phyloP scores from a whole-genome alignment of 495 filamentous ascomycete genomes.

The Aspergillus mulundensis region DNA sequence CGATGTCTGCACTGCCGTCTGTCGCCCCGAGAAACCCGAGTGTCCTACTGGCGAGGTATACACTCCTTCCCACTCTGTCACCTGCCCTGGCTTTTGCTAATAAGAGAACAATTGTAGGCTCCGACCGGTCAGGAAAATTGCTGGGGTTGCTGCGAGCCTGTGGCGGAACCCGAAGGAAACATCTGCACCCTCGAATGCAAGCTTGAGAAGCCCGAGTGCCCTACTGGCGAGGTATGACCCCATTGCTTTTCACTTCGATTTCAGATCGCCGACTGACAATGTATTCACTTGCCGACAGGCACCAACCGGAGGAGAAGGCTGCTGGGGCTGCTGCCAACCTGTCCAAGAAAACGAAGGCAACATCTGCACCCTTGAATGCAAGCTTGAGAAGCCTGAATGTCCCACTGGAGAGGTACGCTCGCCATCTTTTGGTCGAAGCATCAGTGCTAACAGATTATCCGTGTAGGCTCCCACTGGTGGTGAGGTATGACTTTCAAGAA shows the following conservation, averaged over 20 bases:
- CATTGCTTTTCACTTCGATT: too few relatives aligned
- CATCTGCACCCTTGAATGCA: slow-evolving; percentile 1
- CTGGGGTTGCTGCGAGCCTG: slow-evolving; percentile 6
- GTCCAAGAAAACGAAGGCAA: neutral
- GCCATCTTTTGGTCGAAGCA: too few relatives aligned
- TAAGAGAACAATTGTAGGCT: neutral
- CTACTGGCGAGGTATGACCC: slow-evolving; percentile 2
- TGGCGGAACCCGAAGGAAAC: neutral
- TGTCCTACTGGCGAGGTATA: slow-evolving; percentile 8
- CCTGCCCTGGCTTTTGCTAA: neutral
- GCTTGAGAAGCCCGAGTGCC: slow-evolving; percentile 3
- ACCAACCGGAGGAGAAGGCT: neutral
- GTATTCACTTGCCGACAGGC: too few relatives aligned
- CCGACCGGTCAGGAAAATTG: slow-evolving; percentile 5
- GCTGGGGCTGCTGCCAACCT: neutral
- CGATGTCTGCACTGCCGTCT: neutral
- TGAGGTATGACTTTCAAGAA: too few relatives aligned
- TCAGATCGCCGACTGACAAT: too few relatives aligned
- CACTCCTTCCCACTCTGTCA: neutral
- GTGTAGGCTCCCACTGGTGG: slow-evolving; percentile 2
- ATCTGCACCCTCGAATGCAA: neutral
- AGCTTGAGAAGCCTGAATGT: slow-evolving; percentile 1
- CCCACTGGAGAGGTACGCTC: slow-evolving; percentile 3
- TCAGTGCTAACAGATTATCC: neutral
- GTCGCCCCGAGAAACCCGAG: slow-evolving; percentile 2